Evolutionary conservation across 306 rosid species (phyloP), one percentile per base, ranked within the genome.

Genomic region (Abrus precatorius): DNA sequence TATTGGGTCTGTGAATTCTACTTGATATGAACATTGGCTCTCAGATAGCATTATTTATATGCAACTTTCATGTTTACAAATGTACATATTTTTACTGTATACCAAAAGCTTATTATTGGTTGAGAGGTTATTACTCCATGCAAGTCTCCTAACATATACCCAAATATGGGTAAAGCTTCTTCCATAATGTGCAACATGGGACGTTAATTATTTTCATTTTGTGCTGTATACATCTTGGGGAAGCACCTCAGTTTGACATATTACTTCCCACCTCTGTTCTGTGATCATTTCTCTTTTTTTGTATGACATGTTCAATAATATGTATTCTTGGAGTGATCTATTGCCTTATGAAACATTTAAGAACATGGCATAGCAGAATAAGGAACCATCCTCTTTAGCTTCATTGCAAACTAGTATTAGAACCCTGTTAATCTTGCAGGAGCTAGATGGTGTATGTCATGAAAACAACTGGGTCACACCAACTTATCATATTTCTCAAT

Each of bases 401-500:
- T 63, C 66, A 63, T 73, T 62, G 63, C 62, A 43, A 63, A 20
- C 45, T 20, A 68, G 43, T 70, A 30, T 56, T 82, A 67, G 52
- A 56, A 63, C 40, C 38, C 9, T 34, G 55, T 63, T 64, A 32
- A 74, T 75, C 52, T 75, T 83, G 83, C 85, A 86, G 87, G 85
- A 86, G 75, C 83, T 74, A 27, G 89, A 79, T 55, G 74, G 71
- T 71, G 38, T 80, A 57, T 86, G 86, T 54, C 78, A 44, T n/a
- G 84, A 34, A 40, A 86, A 86, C 70, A 79, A 71, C 65, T 89
- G 94, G 95, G 33, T 78, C 59, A 61, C 86, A 34, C 95, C 94
- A 47, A 86, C 82, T 74, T 91, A 89, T 80, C 73, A 48, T 38
- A 64, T 86, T 59, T 77, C 77, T 30, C 60, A 70, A 1, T 50